Evolutionary conservation across 2,329 filamentous ascomycete genomes (phyloP).

Genomic region (Diplodia scrobiculata): DNA sequence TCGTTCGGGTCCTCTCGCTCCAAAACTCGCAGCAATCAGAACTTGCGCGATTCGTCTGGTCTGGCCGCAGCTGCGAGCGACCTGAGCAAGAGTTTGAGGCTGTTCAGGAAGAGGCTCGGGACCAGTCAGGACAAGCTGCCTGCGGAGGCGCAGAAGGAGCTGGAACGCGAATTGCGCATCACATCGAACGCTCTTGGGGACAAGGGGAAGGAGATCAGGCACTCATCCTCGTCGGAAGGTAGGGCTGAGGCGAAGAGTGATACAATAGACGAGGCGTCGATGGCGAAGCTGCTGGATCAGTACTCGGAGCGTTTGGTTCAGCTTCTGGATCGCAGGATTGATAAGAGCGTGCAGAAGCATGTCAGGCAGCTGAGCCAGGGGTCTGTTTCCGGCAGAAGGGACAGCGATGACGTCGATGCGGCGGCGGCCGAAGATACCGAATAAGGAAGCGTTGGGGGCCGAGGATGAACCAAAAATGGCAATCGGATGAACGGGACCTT

Average conservation of each 20-base stretch:
- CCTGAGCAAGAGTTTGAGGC: constrained; percentile 58
- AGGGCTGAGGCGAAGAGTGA: not conserved
- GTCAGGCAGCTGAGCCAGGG: constrained; percentile 41
- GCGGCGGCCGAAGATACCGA: not conserved
- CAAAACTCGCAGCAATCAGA: constrained; percentile 23
- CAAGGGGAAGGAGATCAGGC: constrained; percentile 35
- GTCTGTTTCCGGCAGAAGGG: constrained; percentile 1
- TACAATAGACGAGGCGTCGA: constrained; percentile 46
- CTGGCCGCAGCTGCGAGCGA: constrained; percentile 52
- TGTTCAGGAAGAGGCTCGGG: constrained; percentile 61
- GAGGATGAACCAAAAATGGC: constrained; percentile 1
- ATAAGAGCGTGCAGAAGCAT: constrained; percentile 44
- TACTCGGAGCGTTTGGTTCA: constrained; percentile 72
- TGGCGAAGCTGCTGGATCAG: constrained; percentile 67
- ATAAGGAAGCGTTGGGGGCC: not conserved
- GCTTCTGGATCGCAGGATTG: constrained; percentile 71
- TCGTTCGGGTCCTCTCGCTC: constrained; percentile 22
- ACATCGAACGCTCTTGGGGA: constrained; percentile 51
- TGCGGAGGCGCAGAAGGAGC: constrained; percentile 53
- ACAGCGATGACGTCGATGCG: constrained; percentile 1
- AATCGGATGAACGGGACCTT: constrained; percentile 20
- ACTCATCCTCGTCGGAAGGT: not conserved
- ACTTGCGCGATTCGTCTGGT: constrained; percentile 11
- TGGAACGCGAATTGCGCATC: constrained; percentile 60
- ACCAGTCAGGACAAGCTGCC: constrained; percentile 51